phyloP scores from a whole-genome alignment of 2,329 filamentous ascomycete species.

The Venturia pyrina region DNA sequence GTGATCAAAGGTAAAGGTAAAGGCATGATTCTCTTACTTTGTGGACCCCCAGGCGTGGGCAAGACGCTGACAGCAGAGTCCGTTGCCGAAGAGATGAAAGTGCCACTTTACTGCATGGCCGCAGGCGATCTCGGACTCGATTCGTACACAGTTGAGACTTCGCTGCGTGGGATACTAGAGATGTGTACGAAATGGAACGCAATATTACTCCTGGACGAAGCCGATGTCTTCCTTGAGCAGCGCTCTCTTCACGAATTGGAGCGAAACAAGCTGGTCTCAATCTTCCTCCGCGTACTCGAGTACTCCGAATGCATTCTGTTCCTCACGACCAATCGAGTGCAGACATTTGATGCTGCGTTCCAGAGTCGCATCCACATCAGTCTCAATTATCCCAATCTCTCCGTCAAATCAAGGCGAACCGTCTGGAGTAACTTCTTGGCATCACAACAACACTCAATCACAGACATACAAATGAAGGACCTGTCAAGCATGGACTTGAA shows the following conservation, averaged over 20 bases:
- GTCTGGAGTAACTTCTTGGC: slow-evolving; percentile 15
- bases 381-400: slow-evolving; percentile 19
- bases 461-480: slow-evolving; percentile 10
- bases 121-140: slow-evolving; percentile 40
- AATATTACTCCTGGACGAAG: slow-evolving; percentile 14
- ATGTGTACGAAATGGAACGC: slow-evolving; percentile 30
- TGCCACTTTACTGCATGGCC: slow-evolving; percentile 40
- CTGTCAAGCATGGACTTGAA: slow-evolving; percentile 15
- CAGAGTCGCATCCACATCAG: slow-evolving; percentile 20
- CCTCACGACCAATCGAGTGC: slow-evolving; percentile 24
- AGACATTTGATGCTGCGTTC: slow-evolving; percentile 23
- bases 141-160: slow-evolving; percentile 32
- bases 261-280: slow-evolving; percentile 19
- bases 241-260: slow-evolving; percentile 13
- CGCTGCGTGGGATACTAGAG: slow-evolving; percentile 36
- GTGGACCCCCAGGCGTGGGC: slow-evolving; percentile 42
- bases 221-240: slow-evolving; percentile 21
- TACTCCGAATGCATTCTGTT: slow-evolving; percentile 24
- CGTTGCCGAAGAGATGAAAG: slow-evolving; percentile 40
- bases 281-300: slow-evolving; percentile 16
- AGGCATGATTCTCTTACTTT: slow-evolving; percentile 42
- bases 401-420: slow-evolving; percentile 13
- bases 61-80: slow-evolving; percentile 44
- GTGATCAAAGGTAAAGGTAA: slow-evolving; percentile 43
- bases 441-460: slow-evolving; percentile 9